phyloP scores from a whole-genome alignment of 345 rosid genomes.

The Populus nigra region DNA sequence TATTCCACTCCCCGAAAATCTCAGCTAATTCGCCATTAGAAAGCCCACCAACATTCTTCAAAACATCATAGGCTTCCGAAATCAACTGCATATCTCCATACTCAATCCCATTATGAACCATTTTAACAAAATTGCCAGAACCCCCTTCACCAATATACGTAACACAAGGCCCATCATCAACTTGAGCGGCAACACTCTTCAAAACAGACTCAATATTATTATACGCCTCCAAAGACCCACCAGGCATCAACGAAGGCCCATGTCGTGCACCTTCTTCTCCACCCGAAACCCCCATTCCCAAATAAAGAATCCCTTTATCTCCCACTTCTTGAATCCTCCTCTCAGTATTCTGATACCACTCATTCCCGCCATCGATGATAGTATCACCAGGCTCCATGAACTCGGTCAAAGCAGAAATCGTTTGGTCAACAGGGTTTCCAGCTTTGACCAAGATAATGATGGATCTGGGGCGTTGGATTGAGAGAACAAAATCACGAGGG shows the following conservation, averaged over 20 bases:
- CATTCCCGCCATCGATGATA: slow-evolving; percentile 95
- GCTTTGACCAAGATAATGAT: slow-evolving; percentile 94
- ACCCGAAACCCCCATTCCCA: slow-evolving; percentile 97
- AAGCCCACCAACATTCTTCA: slow-evolving; percentile 82
- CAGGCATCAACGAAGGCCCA: slow-evolving; percentile 95
- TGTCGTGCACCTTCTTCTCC: slow-evolving; percentile 94
- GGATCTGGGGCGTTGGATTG: slow-evolving; percentile 81
- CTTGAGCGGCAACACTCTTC: slow-evolving; percentile 86
- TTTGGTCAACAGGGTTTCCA: slow-evolving; percentile 90
- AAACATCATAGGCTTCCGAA: slow-evolving; percentile 89
- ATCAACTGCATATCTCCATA: slow-evolving; percentile 99
- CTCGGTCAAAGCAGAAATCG: slow-evolving; percentile 70
- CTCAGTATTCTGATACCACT: slow-evolving; percentile 93
- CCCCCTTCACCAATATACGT: slow-evolving; percentile 94
- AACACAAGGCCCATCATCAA: slow-evolving; percentile 97
- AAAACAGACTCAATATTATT: slow-evolving; percentile 63
- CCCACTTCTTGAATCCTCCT: slow-evolving; percentile 64
- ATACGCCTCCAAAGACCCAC: slow-evolving; percentile 79
- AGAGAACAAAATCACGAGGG: slow-evolving; percentile 87
- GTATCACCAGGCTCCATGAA: slow-evolving; percentile 80
- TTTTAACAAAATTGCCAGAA: slow-evolving; percentile 94
- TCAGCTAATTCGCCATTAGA: slow-evolving; percentile 64
- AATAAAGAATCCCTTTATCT: slow-evolving; percentile 60
- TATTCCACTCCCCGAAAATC: slow-evolving; percentile 74
- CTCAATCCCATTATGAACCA: slow-evolving; percentile 98